phyloP scores from a whole-genome alignment of 495 filamentous ascomycete genomes.

The Annulohypoxylon stygium region DNA sequence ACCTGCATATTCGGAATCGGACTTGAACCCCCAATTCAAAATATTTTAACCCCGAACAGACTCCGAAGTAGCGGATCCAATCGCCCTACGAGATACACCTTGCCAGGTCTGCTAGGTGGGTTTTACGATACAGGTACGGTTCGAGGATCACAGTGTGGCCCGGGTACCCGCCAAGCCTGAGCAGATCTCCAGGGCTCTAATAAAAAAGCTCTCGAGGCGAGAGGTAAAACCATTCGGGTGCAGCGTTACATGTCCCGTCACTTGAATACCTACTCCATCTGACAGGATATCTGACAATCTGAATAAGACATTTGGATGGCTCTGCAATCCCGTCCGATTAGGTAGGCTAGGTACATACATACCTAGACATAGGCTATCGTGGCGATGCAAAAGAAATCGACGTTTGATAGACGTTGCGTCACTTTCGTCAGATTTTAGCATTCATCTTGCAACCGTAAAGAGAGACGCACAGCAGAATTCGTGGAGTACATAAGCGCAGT shows the following conservation, averaged over 20 bases:
- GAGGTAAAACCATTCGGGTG: slow-evolving; percentile 17
- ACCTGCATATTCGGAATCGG: slow-evolving; percentile 6
- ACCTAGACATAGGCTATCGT: slow-evolving; percentile 1
- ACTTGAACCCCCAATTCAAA: not conserved
- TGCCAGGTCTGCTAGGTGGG: slow-evolving; percentile 2
- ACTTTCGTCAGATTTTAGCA: slow-evolving; percentile 27
- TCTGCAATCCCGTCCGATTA: not conserved
- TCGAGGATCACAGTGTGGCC: slow-evolving; percentile 5
- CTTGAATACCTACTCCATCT: not conserved
- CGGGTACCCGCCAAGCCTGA: not conserved
- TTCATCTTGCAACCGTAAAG: not conserved
- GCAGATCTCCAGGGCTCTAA: slow-evolving; percentile 12
- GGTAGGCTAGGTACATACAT: not conserved
- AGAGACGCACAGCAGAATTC: slow-evolving; percentile 25
- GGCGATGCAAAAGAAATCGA: slow-evolving; percentile 18
- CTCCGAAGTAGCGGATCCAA: slow-evolving; percentile 38
- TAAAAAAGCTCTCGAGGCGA: slow-evolving; percentile 7
- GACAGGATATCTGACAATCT: slow-evolving; percentile 21
- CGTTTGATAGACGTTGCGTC: slow-evolving; percentile 36
- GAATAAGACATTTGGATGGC: slow-evolving; percentile 13
- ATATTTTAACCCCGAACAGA: slow-evolving; percentile 35
- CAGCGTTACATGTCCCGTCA: slow-evolving; percentile 17
- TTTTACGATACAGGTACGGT: slow-evolving; percentile 2
- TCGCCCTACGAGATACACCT: slow-evolving; percentile 35
- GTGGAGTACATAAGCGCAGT: slow-evolving; percentile 27